Evolutionary conservation across 192 early-diverging fungal genomes (phyloP), one percentile per base, ranked within the genome.

Genomic region (Spizellomyces sp.): DNA sequence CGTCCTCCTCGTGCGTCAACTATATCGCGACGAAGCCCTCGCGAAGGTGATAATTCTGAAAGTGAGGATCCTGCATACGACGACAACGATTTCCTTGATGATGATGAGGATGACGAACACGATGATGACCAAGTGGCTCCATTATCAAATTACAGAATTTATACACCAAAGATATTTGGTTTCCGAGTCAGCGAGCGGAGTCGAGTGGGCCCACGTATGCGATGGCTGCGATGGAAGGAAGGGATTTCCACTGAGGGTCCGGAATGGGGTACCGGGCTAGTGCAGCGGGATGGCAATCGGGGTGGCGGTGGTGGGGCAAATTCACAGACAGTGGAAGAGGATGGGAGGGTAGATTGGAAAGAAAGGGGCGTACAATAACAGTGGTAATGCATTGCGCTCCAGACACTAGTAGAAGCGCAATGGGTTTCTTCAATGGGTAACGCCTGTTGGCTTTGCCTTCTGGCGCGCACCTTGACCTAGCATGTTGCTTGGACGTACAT

Each of bases 91-190:
- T 14, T 41, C 44, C 19, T 21, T 55, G 59, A 66, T 50, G 67
- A 65, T 14, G 21, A 21, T 7, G 71, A 75, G 9, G 74, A 74
- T 21, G 79, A 77, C 42, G 74, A 84, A 0, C 17, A 55, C 41
- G 62, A 69, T 41, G 78, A 66, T 9, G 46, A 71, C 5, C n/a
- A 12, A 57, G 45, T 10, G 55, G 36, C 8, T 9, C 57, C 45
- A 62, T 27, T 74, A 5, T 69, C 66, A 56, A 75, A 79, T 19
- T 88, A 85, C 73, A 59, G 82, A 41, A 83, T 91, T 22, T 98
- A 96, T 80, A 77, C 81, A 6, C 93, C 93, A 22, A 86, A 81
- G n/a, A 87, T 99, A 45, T 99, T 95, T 83, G 96, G 96, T 27
- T 98, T 99, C 78, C 84, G 90, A 52, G 83, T 99, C 52, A 91